Evolutionary conservation across 805 yeast species (phyloP).

Genomic region (Nakazawaea wickerhamii): DNA sequence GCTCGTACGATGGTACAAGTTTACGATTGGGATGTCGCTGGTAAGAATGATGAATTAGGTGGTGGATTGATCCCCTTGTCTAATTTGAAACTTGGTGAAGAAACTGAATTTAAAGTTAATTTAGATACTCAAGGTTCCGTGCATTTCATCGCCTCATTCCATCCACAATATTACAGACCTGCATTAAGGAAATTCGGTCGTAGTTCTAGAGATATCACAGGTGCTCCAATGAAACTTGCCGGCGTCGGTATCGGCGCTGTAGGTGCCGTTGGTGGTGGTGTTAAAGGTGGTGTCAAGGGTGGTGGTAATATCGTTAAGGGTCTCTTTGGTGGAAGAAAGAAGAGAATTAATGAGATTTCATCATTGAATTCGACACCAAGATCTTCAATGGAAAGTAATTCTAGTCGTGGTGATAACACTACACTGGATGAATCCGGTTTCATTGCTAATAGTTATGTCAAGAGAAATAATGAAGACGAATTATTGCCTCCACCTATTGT

Average conservation of each 20-base stretch:
- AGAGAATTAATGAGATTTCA: slow-evolving; percentile 11
- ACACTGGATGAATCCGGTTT: slow-evolving; percentile 33
- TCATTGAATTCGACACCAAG: slow-evolving; percentile 5
- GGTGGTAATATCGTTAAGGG: slow-evolving; percentile 43
- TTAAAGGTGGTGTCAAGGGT: slow-evolving; percentile 36
- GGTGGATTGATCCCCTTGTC: slow-evolving; percentile 43
- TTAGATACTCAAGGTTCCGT: slow-evolving; percentile 64
- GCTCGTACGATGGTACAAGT: slow-evolving; percentile 43
- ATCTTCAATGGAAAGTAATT: slow-evolving; percentile 7
- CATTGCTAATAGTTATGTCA: slow-evolving; percentile 39
- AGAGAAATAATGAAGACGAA: slow-evolving; percentile 14
- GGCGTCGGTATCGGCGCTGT: slow-evolving; percentile 36
- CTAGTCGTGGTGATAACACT: slow-evolving; percentile 25
- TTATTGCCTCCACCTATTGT: slow-evolving; percentile 16
- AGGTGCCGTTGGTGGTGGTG: slow-evolving; percentile 32
- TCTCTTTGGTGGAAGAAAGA: slow-evolving; percentile 31
- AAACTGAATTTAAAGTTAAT: slow-evolving; percentile 37
- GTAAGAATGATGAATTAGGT: slow-evolving; percentile 60
- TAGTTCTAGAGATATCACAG: slow-evolving; percentile 36
- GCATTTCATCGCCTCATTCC: slow-evolving; percentile 47
- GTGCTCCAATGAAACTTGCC: slow-evolving; percentile 43
- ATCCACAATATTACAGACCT: slow-evolving; percentile 68
- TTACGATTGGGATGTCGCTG: slow-evolving; percentile 77
- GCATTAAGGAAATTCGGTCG: slow-evolving; percentile 36
- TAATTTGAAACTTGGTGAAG: slow-evolving; percentile 37